Evolutionary conservation across 2,329 filamentous ascomycete species (phyloP).

Genomic region (Epichloe typhina): DNA sequence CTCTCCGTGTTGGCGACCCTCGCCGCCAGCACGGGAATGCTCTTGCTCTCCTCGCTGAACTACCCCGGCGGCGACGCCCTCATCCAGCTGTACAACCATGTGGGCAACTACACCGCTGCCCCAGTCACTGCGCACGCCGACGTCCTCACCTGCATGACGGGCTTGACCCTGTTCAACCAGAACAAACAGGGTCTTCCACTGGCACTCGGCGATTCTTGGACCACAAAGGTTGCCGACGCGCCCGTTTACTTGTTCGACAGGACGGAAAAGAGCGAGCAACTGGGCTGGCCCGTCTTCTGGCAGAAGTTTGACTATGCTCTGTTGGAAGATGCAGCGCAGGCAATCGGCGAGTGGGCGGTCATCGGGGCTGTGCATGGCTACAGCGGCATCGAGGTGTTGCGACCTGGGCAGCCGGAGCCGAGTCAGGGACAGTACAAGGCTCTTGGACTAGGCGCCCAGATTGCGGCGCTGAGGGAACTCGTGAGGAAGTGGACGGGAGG

Average conservation of each 20-base stretch:
- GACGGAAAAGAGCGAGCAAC: constrained; percentile 37
- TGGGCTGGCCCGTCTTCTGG: constrained; percentile 45
- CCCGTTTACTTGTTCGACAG: constrained; percentile 41
- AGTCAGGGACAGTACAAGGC: constrained; percentile 13
- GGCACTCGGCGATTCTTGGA: constrained; percentile 11
- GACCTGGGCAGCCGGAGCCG: constrained; percentile 23
- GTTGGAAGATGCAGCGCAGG: constrained; percentile 35
- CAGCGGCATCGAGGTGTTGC: constrained; percentile 43
- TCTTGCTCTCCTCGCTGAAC: constrained; percentile 74
- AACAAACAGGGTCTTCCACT: constrained; percentile 26
- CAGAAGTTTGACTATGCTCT: constrained; percentile 49
- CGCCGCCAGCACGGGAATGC: constrained; percentile 48
- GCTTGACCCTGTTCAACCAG: constrained; percentile 52
- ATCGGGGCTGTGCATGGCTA: constrained; percentile 45
- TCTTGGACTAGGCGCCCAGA: constrained; percentile 31
- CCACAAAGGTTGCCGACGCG: constrained; percentile 6
- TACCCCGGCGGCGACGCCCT: constrained; percentile 86
- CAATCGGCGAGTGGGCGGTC: constrained; percentile 40
- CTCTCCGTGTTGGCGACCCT: constrained; percentile 49
- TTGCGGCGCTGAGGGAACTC: constrained; percentile 25
- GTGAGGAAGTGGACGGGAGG: constrained; percentile 39
- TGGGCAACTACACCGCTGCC: constrained; percentile 11
- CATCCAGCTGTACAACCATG: constrained; percentile 30
- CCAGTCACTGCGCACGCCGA: constrained; percentile 44
- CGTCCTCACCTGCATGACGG: constrained; percentile 57